Base-by-base conservation (phyloP, 345 rosid genomes). In the Boechera divaricarpa region DNA sequence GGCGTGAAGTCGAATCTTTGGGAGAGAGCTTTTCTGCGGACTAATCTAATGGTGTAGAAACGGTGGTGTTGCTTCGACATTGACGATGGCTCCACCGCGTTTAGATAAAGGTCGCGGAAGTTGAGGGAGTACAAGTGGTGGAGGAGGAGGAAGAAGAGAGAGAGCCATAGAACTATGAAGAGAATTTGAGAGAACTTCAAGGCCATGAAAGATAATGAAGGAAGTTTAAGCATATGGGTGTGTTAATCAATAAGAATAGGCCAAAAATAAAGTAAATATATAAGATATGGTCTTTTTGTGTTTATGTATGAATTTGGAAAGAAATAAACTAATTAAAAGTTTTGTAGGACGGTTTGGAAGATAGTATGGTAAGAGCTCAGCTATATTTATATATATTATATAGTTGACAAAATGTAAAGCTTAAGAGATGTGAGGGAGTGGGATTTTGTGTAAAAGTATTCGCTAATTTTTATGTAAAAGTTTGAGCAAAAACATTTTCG, bases 1-100 rank as follows among this genome's bases (percentile, higher is more conserved):
- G 93, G 87, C 9, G 86, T 55, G 88, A 88, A 88, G 85, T 90
- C 89, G 48, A 87, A 84, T 73, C 69, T 79, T 45, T 83, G 77
- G 6, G 86, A 79, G 51, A 82, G 84, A 75, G 80, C 79, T 85
- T 88, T 87, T 67, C 93, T 82, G 54, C 53, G 79, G 36, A 51
- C 77, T 44, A 77, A 54, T 72, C 73, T 60, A 80, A 55, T 11
- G 59, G 45, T 74, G 47, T 75, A 31, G 72, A 26, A 10, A 9
- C 31, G 59, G 42, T 41, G 68, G 5, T 67, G 12, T 0, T 49
- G 65, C 51, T 66, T 57, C 44, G 56, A 38, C 67, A 75, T 54
- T 48, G 63, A 64, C 5, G 21, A 51, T 0, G 33, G 58, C 41
- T 72, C 64, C 42, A 16, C 28, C 67, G 69, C 15, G 47, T 51